phyloP scores from a whole-genome alignment of 345 rosid genomes.

The Eucalyptus victrix region DNA sequence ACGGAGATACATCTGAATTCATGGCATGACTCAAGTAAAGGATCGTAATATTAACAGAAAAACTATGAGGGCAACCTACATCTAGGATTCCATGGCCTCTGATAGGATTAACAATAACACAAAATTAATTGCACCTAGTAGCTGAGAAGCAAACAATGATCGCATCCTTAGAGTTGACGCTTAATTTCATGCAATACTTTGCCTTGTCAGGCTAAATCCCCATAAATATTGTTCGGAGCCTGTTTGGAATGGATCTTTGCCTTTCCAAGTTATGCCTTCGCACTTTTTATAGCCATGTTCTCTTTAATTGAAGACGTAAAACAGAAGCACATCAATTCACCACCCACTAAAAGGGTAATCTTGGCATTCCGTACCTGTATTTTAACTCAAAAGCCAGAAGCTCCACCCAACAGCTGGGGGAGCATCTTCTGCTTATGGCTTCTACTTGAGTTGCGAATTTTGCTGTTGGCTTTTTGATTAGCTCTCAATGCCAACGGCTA shows the following conservation, averaged over 20 bases:
- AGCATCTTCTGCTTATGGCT: not conserved
- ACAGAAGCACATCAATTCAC: not conserved
- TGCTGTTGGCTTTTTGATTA: not conserved
- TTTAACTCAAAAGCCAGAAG: not conserved
- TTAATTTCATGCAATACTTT: not conserved
- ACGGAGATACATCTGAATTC: constrained; percentile 28
- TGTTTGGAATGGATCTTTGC: not conserved
- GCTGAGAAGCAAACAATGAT: not conserved
- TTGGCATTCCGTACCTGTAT: not conserved
- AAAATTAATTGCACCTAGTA: not conserved
- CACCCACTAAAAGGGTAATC: not conserved
- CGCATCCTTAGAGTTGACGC: not conserved
- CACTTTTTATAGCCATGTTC: not conserved
- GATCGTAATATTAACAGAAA: not conserved
- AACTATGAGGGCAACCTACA: not conserved
- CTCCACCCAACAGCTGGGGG: not conserved
- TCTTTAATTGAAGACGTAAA: not conserved
- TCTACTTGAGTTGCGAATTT: not conserved
- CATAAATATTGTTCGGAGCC: not conserved
- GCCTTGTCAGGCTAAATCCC: not conserved
- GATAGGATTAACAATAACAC: not conserved
- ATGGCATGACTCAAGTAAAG: not conserved
- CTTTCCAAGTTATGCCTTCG: not conserved
- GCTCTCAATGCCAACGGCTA: not conserved
- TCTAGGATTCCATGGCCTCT: not conserved